Base-by-base conservation (phyloP, 306 rosid genomes). In the Betula pendula region DNA sequence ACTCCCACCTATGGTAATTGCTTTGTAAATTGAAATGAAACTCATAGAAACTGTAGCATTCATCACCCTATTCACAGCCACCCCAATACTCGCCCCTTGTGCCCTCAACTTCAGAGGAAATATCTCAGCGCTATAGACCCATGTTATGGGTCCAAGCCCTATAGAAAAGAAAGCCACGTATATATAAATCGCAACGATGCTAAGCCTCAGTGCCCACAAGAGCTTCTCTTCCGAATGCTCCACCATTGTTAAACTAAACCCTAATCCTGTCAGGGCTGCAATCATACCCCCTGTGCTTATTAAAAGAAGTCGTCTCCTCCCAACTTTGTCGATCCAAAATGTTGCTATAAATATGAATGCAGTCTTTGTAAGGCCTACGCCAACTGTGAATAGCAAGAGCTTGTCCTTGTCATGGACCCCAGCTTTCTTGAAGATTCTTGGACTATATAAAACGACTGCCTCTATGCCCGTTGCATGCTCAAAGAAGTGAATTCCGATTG, bases 381-480 rank as follows among this genome's bases (percentile, higher is more conserved):
- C 98, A 35, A 95, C 52, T 0, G 95, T 90, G 20, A 97, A 83
- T 0, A 90, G 90, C 22, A 95, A 49, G n/a, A 88, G 93, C 81
- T 84, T 89, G 53, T 85, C 89, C 71, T 87, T 90, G 10, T 20
- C 49, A 0, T 71, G 77, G n/a, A 95, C 67, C 6, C 98, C 97
- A 9, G 97, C 97, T 79, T 87, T 81, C 53, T 71, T 88, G 45
- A 95, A 92, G 22, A 95, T 89, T 80, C 97, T 87, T 1, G 97
- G 98, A 56, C 98, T 77, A 31, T 88, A 95, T 63, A 95, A 60
- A 75, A 95, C 79, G 3, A 92, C 90, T 8, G 97, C 96, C 71
- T 95, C 97, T 15, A 95, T 92, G 3, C 98, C 98, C 0, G 91
- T 82, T 2, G 91, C 90, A 16, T 95, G 98, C 71, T 95, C 87